phyloP scores from a whole-genome alignment of 148 eudicot species.

The Tetragonia tetragonoides region DNA sequence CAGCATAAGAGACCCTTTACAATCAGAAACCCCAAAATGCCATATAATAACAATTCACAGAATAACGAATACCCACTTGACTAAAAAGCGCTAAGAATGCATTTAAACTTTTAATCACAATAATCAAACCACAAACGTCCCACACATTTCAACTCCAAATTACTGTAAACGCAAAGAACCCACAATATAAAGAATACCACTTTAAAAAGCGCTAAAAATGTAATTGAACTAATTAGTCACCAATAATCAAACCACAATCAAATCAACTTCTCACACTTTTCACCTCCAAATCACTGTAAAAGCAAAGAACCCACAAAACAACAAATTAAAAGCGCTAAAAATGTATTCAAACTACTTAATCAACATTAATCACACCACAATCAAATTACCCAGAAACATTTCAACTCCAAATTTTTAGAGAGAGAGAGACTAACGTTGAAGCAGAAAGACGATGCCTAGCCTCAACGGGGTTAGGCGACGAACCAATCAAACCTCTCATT shows the following conservation, averaged over 20 bases:
- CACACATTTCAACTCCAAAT: too few relatives aligned
- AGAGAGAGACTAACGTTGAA: conserved; percentile 39
- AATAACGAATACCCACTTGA: background rate
- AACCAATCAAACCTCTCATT: conserved; percentile 55
- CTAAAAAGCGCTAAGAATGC: background rate
- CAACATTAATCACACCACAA: conserved; percentile 9
- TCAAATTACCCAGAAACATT: background rate
- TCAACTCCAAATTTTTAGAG: background rate
- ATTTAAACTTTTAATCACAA: background rate
- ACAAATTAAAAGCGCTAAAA: background rate
- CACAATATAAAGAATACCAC: too few relatives aligned
- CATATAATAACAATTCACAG: background rate
- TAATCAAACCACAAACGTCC: too few relatives aligned
- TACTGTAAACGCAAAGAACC: too few relatives aligned
- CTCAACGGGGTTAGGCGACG: conserved; percentile 47
- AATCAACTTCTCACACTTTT: background rate
- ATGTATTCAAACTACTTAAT: background rate
- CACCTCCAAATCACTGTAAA: background rate
- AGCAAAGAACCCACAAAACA: background rate
- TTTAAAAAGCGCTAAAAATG: too few relatives aligned
- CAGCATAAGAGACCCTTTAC: background rate
- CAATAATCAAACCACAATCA: conserved; percentile 13
- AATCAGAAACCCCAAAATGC: background rate
- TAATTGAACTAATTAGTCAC: background rate
- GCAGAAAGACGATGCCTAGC: conserved; percentile 66